Percentiles rank a stretch among this genome's conserved stretches.
Conservation (phyloP, 2,329 filamentous ascomycete species). For the Trichophyton verrucosum region DNA sequence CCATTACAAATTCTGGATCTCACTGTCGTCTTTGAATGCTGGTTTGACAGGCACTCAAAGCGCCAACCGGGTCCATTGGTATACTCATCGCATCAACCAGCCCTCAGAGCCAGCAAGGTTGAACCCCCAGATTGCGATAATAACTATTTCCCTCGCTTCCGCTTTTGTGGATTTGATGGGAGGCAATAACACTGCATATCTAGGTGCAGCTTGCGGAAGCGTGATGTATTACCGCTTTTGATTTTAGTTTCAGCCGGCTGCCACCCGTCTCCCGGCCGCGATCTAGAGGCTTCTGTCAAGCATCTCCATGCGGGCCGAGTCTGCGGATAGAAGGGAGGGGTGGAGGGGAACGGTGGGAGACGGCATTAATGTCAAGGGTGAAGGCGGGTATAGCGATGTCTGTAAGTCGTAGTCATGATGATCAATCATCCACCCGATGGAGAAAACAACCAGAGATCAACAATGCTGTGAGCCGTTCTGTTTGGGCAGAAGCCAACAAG, state of each 20-base stretch:
- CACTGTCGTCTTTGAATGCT: not conserved
- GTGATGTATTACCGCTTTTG: not conserved
- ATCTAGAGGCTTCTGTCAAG: not conserved
- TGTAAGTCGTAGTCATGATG: not conserved
- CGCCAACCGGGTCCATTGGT: not conserved
- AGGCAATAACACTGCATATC: not conserved
- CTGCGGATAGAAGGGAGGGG: not conserved
- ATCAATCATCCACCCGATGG: too few species aligned
- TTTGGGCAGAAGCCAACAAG: not conserved
- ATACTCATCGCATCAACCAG: not conserved
- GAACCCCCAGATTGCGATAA: not conserved
- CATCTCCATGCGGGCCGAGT: not conserved
- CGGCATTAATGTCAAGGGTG: not conserved
- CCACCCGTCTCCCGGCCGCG: not conserved
- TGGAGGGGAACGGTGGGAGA: not conserved
- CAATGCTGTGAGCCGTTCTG: not conserved
- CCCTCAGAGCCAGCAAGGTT: too few species aligned
- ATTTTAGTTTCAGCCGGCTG: conserved; percentile 1
- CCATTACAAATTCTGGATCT: not conserved
- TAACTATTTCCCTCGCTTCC: not conserved
- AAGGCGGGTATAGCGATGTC: not conserved
- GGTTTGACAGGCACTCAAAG: not conserved
- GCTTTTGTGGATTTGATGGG: not conserved
- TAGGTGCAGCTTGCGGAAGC: not conserved
- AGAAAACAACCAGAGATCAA: not conserved